Percentiles rank a stretch among this genome's conserved stretches.
phyloP scores from a whole-genome alignment of 2,329 filamentous ascomycete species.

The Ophiostoma australiae region DNA sequence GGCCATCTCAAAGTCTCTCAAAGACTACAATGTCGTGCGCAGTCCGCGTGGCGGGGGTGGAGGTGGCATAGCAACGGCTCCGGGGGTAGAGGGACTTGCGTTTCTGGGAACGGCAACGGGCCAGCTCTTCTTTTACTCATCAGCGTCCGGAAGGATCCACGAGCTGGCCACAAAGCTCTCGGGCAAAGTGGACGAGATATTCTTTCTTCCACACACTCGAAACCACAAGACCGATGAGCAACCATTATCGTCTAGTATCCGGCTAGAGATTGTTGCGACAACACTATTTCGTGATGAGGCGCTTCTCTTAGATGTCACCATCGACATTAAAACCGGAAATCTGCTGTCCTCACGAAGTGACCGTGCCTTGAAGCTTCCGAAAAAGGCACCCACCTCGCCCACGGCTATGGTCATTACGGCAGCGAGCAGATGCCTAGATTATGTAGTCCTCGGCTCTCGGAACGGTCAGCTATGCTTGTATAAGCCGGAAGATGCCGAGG shows the following conservation, averaged over 20 bases:
- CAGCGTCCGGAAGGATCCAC: slow-evolving; percentile 27
- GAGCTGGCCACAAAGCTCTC: slow-evolving; percentile 37
- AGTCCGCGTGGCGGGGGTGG: slow-evolving; percentile 29
- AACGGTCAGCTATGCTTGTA: slow-evolving; percentile 46
- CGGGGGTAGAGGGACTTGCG: slow-evolving; percentile 36
- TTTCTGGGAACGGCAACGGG: slow-evolving; percentile 49
- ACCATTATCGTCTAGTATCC: neutral
- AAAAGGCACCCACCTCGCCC: slow-evolving; percentile 15
- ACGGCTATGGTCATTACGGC: slow-evolving; percentile 22
- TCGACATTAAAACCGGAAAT: neutral
- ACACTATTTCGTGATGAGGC: slow-evolving; percentile 44
- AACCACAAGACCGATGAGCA: neutral
- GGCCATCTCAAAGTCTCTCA: slow-evolving; percentile 37
- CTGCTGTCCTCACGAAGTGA: neutral
- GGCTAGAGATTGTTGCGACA: slow-evolving; percentile 39
- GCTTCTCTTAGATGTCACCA: slow-evolving; percentile 14
- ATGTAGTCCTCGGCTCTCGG: slow-evolving; percentile 52
- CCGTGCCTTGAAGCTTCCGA: slow-evolving; percentile 11
- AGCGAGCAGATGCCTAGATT: slow-evolving; percentile 23
- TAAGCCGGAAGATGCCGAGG: neutral
- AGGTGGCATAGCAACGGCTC: neutral
- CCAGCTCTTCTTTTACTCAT: slow-evolving; percentile 43
- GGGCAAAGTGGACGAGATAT: slow-evolving; percentile 50
- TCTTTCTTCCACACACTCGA: slow-evolving; percentile 35
- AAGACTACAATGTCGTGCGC: slow-evolving; percentile 46